Conservation (phyloP, 2,329 filamentous ascomycete genomes). For the Aspergillus aculeatinus region DNA sequence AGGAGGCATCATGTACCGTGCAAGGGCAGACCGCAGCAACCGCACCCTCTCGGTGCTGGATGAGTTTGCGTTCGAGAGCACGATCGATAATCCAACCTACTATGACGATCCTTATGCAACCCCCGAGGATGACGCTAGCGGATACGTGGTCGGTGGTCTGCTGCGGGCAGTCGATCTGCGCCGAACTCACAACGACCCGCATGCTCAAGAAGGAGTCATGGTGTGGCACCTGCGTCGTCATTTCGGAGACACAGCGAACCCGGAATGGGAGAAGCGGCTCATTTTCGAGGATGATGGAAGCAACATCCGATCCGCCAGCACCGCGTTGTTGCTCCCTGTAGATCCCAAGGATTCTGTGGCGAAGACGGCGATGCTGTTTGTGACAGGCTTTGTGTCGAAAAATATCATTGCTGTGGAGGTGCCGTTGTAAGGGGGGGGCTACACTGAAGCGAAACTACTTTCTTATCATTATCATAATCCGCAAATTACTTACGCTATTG, state of each 20-base stretch:
- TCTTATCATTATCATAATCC: neutral
- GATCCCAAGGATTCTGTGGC: conserved; percentile 48
- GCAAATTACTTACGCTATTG: neutral
- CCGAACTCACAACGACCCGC: conserved; percentile 30
- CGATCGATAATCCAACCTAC: conserved; percentile 60
- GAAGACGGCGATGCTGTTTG: conserved; percentile 57
- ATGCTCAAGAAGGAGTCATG: conserved; percentile 44
- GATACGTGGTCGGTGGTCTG: conserved; percentile 54
- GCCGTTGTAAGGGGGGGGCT: conserved; percentile 38
- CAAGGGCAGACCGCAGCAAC: conserved; percentile 23
- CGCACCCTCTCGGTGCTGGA: conserved; percentile 45
- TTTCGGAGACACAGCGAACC: conserved; percentile 7
- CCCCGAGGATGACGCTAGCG: conserved; percentile 49
- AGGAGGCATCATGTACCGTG: conserved; percentile 51
- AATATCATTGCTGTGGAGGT: conserved; percentile 55
- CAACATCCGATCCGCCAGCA: conserved; percentile 51
- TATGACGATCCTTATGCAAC: conserved; percentile 55
- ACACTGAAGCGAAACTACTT: no score
- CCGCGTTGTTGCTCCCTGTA: conserved; percentile 55
- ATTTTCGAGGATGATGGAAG: conserved; percentile 60
- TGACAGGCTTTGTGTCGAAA: conserved; percentile 55
- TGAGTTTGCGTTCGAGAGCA: conserved; percentile 45
- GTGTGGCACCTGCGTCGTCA: conserved; percentile 48
- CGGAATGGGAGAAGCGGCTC: conserved; percentile 47
- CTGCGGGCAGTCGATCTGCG: conserved; percentile 42